Base-by-base conservation (phyloP, 371 early-diverging fungal species). In the Actinomortierella ambigua region DNA sequence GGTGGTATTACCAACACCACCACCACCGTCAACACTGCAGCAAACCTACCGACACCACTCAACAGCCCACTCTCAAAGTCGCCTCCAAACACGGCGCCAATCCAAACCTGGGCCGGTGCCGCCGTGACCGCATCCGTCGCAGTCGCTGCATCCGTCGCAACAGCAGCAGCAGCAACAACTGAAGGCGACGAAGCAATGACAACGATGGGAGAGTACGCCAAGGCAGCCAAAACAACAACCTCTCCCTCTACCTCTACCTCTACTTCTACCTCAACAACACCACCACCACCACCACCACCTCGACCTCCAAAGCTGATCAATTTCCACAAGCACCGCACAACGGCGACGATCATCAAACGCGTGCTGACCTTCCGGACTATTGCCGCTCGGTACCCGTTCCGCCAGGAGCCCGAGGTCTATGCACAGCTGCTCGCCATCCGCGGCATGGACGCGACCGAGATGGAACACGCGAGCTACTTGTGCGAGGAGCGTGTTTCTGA, bases 271-370 rank as follows among this genome's bases (percentile, higher is more conserved):
- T n/a, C n/a, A n/a, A n/a, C n/a, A n/a, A n/a, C n/a, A n/a, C 41
- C 17, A 15, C 20, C 24, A 20, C 22, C 24, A 39, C 22, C 13
- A 4, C 42, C 22, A n/a, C 53, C 52, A 9, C 18, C 47, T 11
- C 24, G 48, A 0, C 42, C 20, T 1, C 56, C 42, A 22, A 47
- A 79, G 24, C 68, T 89, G 24, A 81, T 89, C 26, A 86, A 89
- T 53, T 82, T 87, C 56, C 81, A 86, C 27, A 88, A 88, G 55
- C 82, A 86, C 55, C 80, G 88, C 6, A 85, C 82, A 18, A 84
- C 82, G 8, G 88, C 89, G 3, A 84, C 82, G 8, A 79, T 88
- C 24, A 84, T 88, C 70, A 86, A 86, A 53, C 80, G 86, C 4
- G 81, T 89, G 17, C 57, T 87, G 28, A 79, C 86, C 0, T 88